These are phyloP conservation scores for Albophoma yamanashiensis DNA, from an alignment of 2,329 filamentous ascomycete species.

Conservation along the genomic window DNA sequence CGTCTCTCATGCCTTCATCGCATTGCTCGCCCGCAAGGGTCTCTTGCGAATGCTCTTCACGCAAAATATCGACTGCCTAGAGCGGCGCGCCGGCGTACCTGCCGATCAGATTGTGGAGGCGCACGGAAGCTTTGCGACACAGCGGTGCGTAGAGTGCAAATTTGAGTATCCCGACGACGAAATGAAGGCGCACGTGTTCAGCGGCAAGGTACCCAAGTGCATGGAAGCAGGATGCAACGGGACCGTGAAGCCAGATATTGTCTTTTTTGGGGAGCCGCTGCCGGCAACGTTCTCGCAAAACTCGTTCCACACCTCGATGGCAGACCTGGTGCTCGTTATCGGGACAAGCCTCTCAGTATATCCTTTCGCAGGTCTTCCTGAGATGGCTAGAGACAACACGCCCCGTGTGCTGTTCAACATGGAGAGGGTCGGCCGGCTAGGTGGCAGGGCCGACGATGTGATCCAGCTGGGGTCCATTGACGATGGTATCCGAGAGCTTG, in stretches of 20 bases:
- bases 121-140: slow-evolving; percentile 86
- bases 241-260: slow-evolving; percentile 86
- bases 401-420: slow-evolving; percentile 83
- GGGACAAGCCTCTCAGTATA: slow-evolving; percentile 83
- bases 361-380: slow-evolving; percentile 76
- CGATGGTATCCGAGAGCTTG: slow-evolving; percentile 65
- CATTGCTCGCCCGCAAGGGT: slow-evolving; percentile 67
- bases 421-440: slow-evolving; percentile 71
- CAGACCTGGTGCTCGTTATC: slow-evolving; percentile 75
- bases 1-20: slow-evolving; percentile 80
- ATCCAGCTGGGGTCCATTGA: slow-evolving; percentile 77
- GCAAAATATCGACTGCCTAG: slow-evolving; percentile 95
- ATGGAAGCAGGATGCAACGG: slow-evolving; percentile 52
- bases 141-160: slow-evolving; percentile 86
- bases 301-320: slow-evolving; percentile 39
- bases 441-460: slow-evolving; percentile 73
- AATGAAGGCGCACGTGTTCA: slow-evolving; percentile 61
- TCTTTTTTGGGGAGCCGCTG: slow-evolving; percentile 78
- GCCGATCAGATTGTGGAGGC: slow-evolving; percentile 78
- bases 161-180: slow-evolving; percentile 56
- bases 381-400: slow-evolving; percentile 45
- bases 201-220: slow-evolving; percentile 63
- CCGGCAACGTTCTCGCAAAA: slow-evolving; percentile 24
- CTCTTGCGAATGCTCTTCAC: slow-evolving; percentile 82
- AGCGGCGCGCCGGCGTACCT: slow-evolving; percentile 77